Conservation (phyloP, 441 rosid species). For the Melastoma candidum region DNA sequence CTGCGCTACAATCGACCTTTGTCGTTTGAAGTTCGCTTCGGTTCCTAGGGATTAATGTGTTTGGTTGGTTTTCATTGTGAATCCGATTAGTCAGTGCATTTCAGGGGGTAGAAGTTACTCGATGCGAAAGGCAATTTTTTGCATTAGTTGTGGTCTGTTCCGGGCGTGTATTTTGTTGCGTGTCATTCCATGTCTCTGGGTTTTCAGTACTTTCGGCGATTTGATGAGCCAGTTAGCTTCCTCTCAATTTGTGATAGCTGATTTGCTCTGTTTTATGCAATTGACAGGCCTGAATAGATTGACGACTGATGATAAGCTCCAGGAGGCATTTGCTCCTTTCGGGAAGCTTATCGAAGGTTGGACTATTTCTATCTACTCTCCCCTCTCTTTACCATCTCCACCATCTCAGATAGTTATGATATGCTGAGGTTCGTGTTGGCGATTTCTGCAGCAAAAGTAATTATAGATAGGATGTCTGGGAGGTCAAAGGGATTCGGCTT, state of each 20-base stretch:
- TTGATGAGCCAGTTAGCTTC: too few relatives aligned
- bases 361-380: not conserved
- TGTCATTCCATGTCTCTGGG: too few relatives aligned
- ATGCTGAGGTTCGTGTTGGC: not conserved
- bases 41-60: too few relatives aligned
- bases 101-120: too few relatives aligned
- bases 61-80: too few relatives aligned
- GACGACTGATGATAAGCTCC: conserved; percentile 67
- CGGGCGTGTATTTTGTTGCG: too few relatives aligned
- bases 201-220: too few relatives aligned
- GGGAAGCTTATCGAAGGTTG: conserved; percentile 74
- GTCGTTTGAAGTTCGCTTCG: too few relatives aligned
- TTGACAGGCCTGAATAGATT: conserved; percentile 62
- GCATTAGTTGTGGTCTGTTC: too few relatives aligned
- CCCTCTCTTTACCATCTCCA: conserved; percentile 1
- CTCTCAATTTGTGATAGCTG: not conserved
- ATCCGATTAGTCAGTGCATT: too few relatives aligned
- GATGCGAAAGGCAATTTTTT: too few relatives aligned
- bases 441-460: conserved; percentile 53
- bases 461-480: conserved; percentile 48
- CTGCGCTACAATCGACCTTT: too few relatives aligned
- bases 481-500: conserved; percentile 86
- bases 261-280: not conserved
- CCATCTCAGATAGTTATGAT: not conserved
- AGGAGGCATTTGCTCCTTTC: conserved; percentile 65